Conservation (phyloP, 23 red algal species). For the Gracilaria gracilis region DNA sequence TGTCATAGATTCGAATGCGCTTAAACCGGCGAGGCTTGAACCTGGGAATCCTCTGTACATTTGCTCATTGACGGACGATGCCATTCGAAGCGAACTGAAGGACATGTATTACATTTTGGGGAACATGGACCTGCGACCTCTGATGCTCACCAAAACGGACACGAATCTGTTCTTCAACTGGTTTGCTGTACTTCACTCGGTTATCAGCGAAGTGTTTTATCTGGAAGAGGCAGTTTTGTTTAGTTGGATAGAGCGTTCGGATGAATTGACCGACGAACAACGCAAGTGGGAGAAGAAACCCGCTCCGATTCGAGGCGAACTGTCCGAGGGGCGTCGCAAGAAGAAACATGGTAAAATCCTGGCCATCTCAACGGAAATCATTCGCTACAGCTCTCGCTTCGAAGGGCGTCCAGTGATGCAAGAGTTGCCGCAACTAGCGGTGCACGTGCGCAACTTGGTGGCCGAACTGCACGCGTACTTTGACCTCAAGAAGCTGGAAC, state of each 20-base stretch:
- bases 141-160: constrained; percentile 46
- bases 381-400: constrained; percentile 8
- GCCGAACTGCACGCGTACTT: constrained; percentile 37
- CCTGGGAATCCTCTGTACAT: background rate
- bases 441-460: constrained; percentile 27
- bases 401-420: constrained; percentile 47
- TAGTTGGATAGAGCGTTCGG: constrained; percentile 49
- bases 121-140: constrained; percentile 45
- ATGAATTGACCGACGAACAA: constrained; percentile 36
- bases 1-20: background rate
- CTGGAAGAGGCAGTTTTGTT: constrained; percentile 50
- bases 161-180: constrained; percentile 57
- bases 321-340: constrained; percentile 45
- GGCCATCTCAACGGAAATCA: constrained; percentile 34
- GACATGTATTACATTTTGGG: constrained; percentile 67
- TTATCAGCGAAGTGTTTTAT: constrained; percentile 47
- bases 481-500: constrained; percentile 34
- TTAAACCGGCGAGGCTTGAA: background rate
- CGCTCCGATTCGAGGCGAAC: constrained; percentile 11
- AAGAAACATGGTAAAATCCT: constrained; percentile 45
- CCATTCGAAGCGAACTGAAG: constrained; percentile 27
- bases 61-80: constrained; percentile 31
- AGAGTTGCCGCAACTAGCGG: constrained; percentile 17
- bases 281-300: constrained; percentile 27
- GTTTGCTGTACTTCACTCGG: constrained; percentile 41